Evolutionary conservation across 1,284 basidiomycete species (phyloP), one percentile per base, ranked within the genome.

Genomic region (Coriolopsis trogii): DNA sequence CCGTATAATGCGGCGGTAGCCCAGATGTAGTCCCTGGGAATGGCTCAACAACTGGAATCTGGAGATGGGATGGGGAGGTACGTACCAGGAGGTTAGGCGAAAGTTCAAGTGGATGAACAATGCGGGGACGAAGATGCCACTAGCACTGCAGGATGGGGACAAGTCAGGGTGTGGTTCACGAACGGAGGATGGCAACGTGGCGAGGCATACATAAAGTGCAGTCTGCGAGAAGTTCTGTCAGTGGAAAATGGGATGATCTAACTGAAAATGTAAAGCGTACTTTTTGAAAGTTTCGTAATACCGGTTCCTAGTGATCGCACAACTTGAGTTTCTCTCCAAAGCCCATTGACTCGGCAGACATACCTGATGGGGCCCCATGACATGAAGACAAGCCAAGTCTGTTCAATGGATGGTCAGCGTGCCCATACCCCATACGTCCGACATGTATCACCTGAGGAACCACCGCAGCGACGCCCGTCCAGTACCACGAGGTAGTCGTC

Each of bases 201-300:
- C 6, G 6, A 18, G 20, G 12, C 45, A 12, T 40, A 53, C 51
- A 53, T 33, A 21, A 40, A 53, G 31, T 53, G 51, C 21, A 53
- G 28, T 21, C 29, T 39, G 8, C n/a, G n/a, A n/a, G n/a, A n/a
- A n/a, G n/a, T n/a, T n/a, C n/a, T n/a, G n/a, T n/a, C n/a, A n/a
- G n/a, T n/a, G n/a, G n/a, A n/a, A 33, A 16, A 13, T 7, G 13
- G 13, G 28, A 13, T 8, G 28, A 33, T 16, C 15, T 13, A n/a
- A 37, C 15, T 4, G 18, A 50, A 67, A 49, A 64, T 28, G 52
- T 64, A 60, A 46, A 68, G 70, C 26, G 68, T 41, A 53, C 67
- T 67, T 67, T 52, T 74, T 75, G 66, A 76, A 76, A 3, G 65
- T 58, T 51, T 75, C 74, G 55, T 76, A 76, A 47, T 69, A 68